Conservation (phyloP, 139 green algal genomes). For the Haematococcus lacustris region DNA sequence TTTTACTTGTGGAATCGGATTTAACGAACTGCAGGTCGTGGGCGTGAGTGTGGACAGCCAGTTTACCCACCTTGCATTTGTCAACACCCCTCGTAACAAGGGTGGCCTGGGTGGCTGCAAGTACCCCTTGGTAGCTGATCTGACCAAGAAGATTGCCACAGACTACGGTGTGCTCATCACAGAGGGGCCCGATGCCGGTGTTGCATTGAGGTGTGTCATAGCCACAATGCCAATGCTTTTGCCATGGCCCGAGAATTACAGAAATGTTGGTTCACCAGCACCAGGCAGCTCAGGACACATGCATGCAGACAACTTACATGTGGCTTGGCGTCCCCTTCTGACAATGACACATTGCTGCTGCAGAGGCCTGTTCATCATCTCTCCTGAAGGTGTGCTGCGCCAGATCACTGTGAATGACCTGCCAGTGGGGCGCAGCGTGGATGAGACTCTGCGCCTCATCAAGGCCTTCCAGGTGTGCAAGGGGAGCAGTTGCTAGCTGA, state of each 20-base stretch:
- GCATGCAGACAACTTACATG: too few relatives aligned
- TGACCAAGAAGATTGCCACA: constrained; percentile 79
- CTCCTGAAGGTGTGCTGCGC: constrained; percentile 84
- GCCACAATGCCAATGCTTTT: too few relatives aligned
- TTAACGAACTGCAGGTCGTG: constrained; percentile 48
- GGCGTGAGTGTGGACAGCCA: constrained; percentile 84
- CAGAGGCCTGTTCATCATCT: constrained; percentile 87
- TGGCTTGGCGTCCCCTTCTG: too few relatives aligned
- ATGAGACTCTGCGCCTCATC: constrained; percentile 85
- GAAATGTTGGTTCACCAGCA: too few relatives aligned
- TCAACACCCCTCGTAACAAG: constrained; percentile 85
- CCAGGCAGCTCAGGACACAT: too few relatives aligned
- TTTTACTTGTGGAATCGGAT: neutral
- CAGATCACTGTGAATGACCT: constrained; percentile 97
- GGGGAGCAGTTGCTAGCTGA: too few relatives aligned
- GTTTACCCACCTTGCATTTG: constrained; percentile 96
- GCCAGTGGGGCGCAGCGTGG: constrained; percentile 83
- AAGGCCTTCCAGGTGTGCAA: constrained; percentile 81
- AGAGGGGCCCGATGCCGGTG: constrained; percentile 28
- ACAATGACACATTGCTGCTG: too few relatives aligned
- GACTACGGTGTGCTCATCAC: constrained; percentile 87
- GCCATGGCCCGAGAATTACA: too few relatives aligned
- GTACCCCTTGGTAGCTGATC: constrained; percentile 94
- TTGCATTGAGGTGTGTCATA: constrained; percentile 2
- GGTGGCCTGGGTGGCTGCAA: constrained; percentile 89